Evolutionary conservation across 2,329 filamentous ascomycete species (phyloP).

Genomic region (Diaporthe destruens): DNA sequence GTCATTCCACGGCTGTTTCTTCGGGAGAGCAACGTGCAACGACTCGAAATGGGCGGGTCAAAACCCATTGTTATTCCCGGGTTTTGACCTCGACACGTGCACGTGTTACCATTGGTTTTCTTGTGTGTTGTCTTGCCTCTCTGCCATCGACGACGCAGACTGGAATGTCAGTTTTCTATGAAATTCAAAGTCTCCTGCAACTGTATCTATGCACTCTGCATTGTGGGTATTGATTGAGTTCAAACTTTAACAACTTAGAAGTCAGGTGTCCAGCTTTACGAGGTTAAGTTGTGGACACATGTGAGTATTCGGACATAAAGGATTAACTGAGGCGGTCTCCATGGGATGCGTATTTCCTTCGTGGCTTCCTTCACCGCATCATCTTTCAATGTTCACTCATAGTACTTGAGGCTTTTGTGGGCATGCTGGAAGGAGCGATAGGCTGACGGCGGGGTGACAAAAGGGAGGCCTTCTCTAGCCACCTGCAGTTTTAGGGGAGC

Average conservation of each 20-base stretch:
- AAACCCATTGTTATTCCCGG: constrained; percentile 3
- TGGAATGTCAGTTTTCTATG: not conserved
- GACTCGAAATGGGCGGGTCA: not conserved
- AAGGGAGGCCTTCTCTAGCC: no score
- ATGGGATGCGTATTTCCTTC: not conserved
- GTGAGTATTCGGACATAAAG: not conserved
- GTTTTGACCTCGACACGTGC: not conserved
- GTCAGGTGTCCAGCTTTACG: not conserved
- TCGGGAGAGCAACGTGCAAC: not conserved
- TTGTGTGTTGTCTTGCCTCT: not conserved
- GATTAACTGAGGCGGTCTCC: not conserved
- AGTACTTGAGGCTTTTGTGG: no score
- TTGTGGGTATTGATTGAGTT: not conserved
- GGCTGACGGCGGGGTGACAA: no score
- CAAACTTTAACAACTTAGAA: not conserved
- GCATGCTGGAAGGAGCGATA: no score
- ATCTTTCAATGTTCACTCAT: no score
- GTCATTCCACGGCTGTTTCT: not conserved
- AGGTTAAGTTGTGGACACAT: not conserved
- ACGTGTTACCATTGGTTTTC: no score
- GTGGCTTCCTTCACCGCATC: not conserved
- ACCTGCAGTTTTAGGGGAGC: no score
- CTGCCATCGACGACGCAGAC: not conserved
- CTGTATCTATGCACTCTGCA: not conserved
- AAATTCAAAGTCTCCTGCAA: no score